Percentiles rank a stretch among this genome's conserved stretches.
Evolutionary conservation across 805 yeast genomes (phyloP).

Genomic region (Maudiozyma turicensis): DNA sequence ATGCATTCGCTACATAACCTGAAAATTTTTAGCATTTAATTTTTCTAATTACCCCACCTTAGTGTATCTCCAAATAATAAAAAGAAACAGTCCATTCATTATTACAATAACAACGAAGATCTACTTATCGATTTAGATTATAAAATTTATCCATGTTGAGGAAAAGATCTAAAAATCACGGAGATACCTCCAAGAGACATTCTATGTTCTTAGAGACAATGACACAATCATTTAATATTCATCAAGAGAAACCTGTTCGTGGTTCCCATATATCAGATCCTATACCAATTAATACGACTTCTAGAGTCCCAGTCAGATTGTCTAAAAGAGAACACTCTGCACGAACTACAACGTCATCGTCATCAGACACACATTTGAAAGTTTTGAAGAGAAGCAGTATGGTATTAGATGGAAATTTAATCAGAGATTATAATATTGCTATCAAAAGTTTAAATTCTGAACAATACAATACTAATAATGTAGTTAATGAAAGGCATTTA

Average conservation of each 20-base stretch:
- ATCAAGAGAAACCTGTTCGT: not conserved
- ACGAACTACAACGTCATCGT: not conserved
- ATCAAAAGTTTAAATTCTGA: slow-evolving; percentile 4
- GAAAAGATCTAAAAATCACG: not conserved
- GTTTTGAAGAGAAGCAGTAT: slow-evolving; percentile 16
- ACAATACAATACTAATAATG: not conserved
- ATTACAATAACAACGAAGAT: too few species aligned
- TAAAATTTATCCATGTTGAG: not conserved
- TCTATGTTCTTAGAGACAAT: slow-evolving; percentile 14
- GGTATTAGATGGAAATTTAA: slow-evolving; percentile 19
- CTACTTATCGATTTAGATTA: not conserved
- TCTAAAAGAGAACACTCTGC: not conserved
- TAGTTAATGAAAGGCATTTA: not conserved
- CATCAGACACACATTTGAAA: not conserved
- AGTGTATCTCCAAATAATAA: too few species aligned
- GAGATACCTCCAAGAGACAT: slow-evolving; percentile 11
- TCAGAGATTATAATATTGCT: slow-evolving; percentile 23
- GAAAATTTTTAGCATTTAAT: too few species aligned
- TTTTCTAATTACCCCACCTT: too few species aligned
- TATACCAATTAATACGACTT: not conserved
- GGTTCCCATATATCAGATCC: not conserved
- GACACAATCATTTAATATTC: not conserved
- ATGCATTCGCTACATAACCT: too few species aligned
- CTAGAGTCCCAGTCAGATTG: not conserved
- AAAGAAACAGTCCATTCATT: too few species aligned